These are phyloP conservation scores for Piper longum DNA, from an alignment of 164 flowering plant genomes.

Conservation along the genomic window DNA sequence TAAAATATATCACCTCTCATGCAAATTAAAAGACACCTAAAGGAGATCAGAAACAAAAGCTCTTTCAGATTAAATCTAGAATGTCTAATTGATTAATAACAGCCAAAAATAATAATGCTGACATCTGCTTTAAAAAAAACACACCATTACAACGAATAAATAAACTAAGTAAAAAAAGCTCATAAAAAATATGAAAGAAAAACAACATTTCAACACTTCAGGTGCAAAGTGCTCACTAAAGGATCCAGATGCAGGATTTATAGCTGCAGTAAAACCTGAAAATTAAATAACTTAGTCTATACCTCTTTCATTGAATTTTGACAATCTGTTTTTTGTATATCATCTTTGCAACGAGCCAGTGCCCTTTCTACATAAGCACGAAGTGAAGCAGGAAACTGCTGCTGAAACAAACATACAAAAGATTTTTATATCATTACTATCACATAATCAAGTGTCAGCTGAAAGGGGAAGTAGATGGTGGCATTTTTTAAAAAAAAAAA, in stretches of 20 bases:
- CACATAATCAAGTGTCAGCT: not conserved
- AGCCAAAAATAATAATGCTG: too few species aligned
- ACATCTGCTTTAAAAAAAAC: too few species aligned
- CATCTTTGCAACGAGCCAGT: slow-evolving; percentile 79
- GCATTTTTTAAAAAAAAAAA: not conserved
- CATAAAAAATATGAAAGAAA: too few species aligned
- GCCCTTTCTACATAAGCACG: slow-evolving; percentile 91
- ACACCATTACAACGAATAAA: too few species aligned
- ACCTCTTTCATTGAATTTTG: slow-evolving; percentile 86
- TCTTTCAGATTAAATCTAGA: too few species aligned
- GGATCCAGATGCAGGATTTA: not conserved
- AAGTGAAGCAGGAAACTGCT: slow-evolving; percentile 78
- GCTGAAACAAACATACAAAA: slow-evolving; percentile 8
- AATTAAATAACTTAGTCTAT: not conserved
- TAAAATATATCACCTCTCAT: too few species aligned
- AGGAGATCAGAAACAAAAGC: too few species aligned
- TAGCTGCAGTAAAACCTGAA: not conserved
- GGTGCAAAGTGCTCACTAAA: too few species aligned
- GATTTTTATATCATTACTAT: not conserved
- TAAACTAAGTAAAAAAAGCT: too few species aligned
- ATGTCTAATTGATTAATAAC: too few species aligned
- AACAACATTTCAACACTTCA: too few species aligned
- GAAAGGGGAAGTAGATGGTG: not conserved
- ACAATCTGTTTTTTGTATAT: slow-evolving; percentile 51
- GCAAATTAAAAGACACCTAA: too few species aligned